Conservation (phyloP, 2,329 filamentous ascomycete species). For the Nemania sp. region DNA sequence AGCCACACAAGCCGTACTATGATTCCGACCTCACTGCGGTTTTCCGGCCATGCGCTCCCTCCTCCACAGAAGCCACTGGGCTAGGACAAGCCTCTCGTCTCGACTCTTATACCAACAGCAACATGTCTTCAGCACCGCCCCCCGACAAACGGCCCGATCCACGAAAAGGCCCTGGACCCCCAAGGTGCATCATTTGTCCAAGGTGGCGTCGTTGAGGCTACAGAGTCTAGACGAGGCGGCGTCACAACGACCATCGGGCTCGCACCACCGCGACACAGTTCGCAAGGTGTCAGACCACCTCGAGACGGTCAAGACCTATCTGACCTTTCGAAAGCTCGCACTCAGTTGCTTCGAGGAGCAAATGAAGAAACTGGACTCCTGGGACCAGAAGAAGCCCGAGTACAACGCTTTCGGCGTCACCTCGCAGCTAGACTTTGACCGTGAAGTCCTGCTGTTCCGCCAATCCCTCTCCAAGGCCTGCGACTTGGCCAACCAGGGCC, state of each 20-base stretch:
- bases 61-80: slow-evolving; percentile 30
- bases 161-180: background rate
- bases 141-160: slow-evolving; percentile 15
- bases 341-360: slow-evolving; percentile 44
- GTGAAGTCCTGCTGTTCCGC: slow-evolving; percentile 52
- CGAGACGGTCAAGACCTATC: slow-evolving; percentile 27
- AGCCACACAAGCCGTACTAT: slow-evolving; percentile 29
- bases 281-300: too few species aligned
- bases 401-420: slow-evolving; percentile 44
- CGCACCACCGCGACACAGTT: too few species aligned
- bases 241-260: too few species aligned
- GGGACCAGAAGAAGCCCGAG: slow-evolving; percentile 32
- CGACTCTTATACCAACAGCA: slow-evolving; percentile 23
- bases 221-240: too few species aligned
- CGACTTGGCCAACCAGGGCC: slow-evolving; percentile 46
- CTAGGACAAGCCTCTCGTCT: slow-evolving; percentile 32
- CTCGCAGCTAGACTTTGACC: slow-evolving; percentile 49
- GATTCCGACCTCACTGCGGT: slow-evolving; percentile 25
- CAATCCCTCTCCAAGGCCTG: slow-evolving; percentile 52
- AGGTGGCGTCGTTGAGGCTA: background rate
- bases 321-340: slow-evolving; percentile 33
- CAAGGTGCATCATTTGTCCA: background rate
- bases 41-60: slow-evolving; percentile 37
- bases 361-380: too few species aligned
- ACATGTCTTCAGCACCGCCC: slow-evolving; percentile 36